Evolutionary conservation across 2,329 filamentous ascomycete species (phyloP).

Genomic region (Neophaeococcomyces mojaviensis): DNA sequence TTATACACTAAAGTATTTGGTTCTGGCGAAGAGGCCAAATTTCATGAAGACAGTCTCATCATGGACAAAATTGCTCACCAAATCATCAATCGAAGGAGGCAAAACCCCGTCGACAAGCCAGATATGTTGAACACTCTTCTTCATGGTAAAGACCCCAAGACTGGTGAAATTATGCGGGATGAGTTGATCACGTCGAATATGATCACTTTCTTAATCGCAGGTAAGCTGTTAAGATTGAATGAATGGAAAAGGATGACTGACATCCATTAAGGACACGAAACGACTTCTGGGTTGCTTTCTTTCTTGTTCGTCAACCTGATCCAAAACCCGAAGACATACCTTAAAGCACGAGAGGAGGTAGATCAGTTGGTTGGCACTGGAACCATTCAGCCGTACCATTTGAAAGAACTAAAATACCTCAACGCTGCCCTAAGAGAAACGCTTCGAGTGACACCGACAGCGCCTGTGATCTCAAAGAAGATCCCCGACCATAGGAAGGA

Average conservation of each 20-base stretch:
- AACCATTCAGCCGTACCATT: slow-evolving; percentile 51
- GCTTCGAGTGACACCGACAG: slow-evolving; percentile 51
- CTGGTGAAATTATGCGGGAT: slow-evolving; percentile 56
- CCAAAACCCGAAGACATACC: slow-evolving; percentile 52
- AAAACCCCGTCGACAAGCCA: slow-evolving; percentile 50
- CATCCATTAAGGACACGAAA: slow-evolving; percentile 39
- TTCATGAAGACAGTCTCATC: slow-evolving; percentile 1
- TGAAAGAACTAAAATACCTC: slow-evolving; percentile 59
- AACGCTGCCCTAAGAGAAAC: slow-evolving; percentile 59
- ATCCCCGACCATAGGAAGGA: slow-evolving; percentile 18
- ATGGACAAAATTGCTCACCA: slow-evolving; percentile 50
- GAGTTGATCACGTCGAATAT: slow-evolving; percentile 60
- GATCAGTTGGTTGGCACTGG: slow-evolving; percentile 55
- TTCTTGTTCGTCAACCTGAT: slow-evolving; percentile 60
- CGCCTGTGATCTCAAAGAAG: slow-evolving; percentile 11
- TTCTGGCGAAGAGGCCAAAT: slow-evolving; percentile 29
- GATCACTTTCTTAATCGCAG: slow-evolving; percentile 52
- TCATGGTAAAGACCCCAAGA: slow-evolving; percentile 58
- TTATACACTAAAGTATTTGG: slow-evolving; percentile 21
- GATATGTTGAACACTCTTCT: slow-evolving; percentile 66
- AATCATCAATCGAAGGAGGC: slow-evolving; percentile 53
- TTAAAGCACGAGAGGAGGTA: slow-evolving; percentile 59
- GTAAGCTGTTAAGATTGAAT: slow-evolving; percentile 38
- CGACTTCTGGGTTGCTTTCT: slow-evolving; percentile 59
- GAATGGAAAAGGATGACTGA: slow-evolving; percentile 39